Conservation (phyloP, 805 yeast genomes). For the Komagataella ulmi region DNA sequence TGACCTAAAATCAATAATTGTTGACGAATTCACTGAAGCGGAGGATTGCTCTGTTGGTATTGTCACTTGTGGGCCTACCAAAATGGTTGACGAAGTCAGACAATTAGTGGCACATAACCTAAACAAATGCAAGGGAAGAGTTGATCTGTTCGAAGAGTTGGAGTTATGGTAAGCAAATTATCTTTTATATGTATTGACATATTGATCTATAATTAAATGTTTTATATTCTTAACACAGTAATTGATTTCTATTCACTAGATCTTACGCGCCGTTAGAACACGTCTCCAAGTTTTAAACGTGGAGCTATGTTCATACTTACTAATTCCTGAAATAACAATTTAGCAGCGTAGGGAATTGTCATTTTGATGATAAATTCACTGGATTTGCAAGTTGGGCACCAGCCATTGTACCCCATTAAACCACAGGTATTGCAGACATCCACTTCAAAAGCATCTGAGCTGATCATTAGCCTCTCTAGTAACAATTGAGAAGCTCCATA, state of each 20-base stretch:
- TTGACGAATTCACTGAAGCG: conserved; percentile 21
- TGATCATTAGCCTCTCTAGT: conserved; percentile 87
- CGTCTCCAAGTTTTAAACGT: conserved; percentile 78
- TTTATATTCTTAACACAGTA: neutral
- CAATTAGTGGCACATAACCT: conserved; percentile 28
- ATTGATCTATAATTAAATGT: neutral
- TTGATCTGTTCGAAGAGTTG: conserved; percentile 64
- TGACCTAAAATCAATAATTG: conserved; percentile 19
- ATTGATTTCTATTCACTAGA: neutral
- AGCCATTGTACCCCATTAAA: conserved; percentile 90
- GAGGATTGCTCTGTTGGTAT: conserved; percentile 26
- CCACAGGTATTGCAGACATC: conserved; percentile 93
- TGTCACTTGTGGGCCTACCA: conserved; percentile 35
- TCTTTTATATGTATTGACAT: neutral
- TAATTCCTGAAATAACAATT: conserved; percentile 89
- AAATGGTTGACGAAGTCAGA: conserved; percentile 39
- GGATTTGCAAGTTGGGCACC: conserved; percentile 95
- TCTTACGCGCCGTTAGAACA: conserved; percentile 29
- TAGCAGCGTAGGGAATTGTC: conserved; percentile 99
- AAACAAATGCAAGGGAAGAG: conserved; percentile 27
- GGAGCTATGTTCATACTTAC: conserved; percentile 99
- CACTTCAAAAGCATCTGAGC: conserved; percentile 96
- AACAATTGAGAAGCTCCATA: conserved; percentile 95
- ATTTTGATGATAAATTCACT: conserved; percentile 77
- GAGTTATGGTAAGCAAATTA: conserved; percentile 44